Conservation (phyloP, 2,329 filamentous ascomycete genomes). For the Fusarium sublunatum region DNA sequence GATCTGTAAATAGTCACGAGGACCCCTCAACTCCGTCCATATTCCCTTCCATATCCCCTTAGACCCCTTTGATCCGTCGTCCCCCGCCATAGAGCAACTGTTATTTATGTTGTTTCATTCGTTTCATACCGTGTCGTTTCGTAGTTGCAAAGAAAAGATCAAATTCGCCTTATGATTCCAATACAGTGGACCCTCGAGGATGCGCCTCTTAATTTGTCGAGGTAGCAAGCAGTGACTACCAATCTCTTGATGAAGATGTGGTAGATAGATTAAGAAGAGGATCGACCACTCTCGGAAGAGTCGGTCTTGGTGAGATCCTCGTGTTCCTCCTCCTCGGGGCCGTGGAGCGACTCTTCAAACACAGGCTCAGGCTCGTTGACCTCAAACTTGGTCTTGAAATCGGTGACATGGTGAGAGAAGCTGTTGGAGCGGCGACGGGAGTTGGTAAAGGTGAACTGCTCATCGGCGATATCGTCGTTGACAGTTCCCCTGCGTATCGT, state of each 20-base stretch:
- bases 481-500: conserved; percentile 74
- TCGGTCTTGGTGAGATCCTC: conserved; percentile 68
- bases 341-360: conserved; percentile 88
- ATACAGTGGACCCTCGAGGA: conserved; percentile 34
- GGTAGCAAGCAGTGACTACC: conserved; percentile 37
- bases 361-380: conserved; percentile 88
- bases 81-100: conserved; percentile 3
- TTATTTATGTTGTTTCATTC: conserved; percentile 39
- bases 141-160: conserved; percentile 35
- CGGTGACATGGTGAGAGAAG: conserved; percentile 73
- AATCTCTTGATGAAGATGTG: conserved; percentile 23
- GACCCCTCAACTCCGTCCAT: conserved; percentile 42
- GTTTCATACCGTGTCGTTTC: conserved; percentile 47
- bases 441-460: conserved; percentile 85
- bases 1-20: conserved; percentile 46
- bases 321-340: conserved; percentile 67
- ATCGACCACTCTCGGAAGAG: conserved; percentile 69
- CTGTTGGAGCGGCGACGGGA: conserved; percentile 92
- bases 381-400: conserved; percentile 98
- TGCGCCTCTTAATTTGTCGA: conserved; percentile 47
- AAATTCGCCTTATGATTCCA: conserved; percentile 31
- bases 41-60: conserved; percentile 17
- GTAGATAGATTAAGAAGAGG: conserved; percentile 60
- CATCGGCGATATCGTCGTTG: conserved; percentile 86
- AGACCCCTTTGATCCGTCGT: conserved; percentile 11